Evolutionary conservation across 257 asterid species (phyloP), one percentile per base, ranked within the genome.

Genomic region (Anisodus acutangulus): DNA sequence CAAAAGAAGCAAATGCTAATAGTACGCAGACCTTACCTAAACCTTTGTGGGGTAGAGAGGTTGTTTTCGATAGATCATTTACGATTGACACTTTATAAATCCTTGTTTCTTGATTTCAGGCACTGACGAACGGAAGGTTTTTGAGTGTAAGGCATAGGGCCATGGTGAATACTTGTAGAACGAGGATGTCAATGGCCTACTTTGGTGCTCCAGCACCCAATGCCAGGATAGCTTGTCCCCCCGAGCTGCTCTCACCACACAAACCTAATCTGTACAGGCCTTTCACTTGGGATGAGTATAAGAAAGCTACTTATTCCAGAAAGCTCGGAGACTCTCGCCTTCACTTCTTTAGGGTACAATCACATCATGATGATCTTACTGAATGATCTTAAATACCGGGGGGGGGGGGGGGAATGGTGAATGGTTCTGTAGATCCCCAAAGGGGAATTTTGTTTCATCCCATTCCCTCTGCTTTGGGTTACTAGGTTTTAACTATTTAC

Each of bases 81-180:
- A 19, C 37, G 31, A 62, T 19, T 62, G 8, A 12, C 68, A 62
- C 39, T 3, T 19, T 22, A n/a, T 17, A 12, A 6, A n/a, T 35
- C 39, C 13, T 54, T 31, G n/a, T n/a, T 10, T 17, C 15, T 16
- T 45, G 3, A 80, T 43, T 85, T 78, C 47, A 89, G 95, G 97
- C 89, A 0, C 87, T 92, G 93, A 93, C 94, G 45, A 91, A 92
- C 57, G 97, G 95, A 81, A 86, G 93, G 90, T 91, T 92, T 70
- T 2, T 67, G 86, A 94, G 98, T 26, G 97, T 93, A 22, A 88
- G 85, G 45, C 98, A 94, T 31, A 85, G 98, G 86, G 97, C 88
- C 31, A 80, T 90, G 80, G 90, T 88, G 90, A 87, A 88, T 82
- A 41, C 88, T 8, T 80, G 80, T 31, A 60, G 85, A 1, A 54